Conservation (phyloP, 805 yeast species). For the Candida tallmaniae region DNA sequence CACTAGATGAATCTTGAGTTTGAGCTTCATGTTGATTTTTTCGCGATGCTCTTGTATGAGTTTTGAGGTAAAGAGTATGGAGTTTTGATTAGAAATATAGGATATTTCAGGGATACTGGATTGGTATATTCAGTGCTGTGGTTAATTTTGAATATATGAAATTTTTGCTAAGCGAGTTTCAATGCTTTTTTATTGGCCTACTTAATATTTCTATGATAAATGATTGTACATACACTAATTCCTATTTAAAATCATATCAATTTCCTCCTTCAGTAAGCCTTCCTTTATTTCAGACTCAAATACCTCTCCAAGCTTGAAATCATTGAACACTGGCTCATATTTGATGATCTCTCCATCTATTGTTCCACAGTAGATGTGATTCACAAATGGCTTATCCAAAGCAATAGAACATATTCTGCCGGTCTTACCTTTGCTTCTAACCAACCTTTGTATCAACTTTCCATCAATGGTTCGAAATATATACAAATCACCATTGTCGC, state of each 20-base stretch:
- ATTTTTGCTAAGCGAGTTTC: too few species aligned
- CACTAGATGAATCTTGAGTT: constrained; percentile 33
- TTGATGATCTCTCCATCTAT: constrained; percentile 60
- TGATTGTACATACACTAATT: too few species aligned
- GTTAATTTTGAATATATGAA: too few species aligned
- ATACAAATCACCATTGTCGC: constrained; percentile 69
- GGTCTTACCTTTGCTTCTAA: constrained; percentile 37
- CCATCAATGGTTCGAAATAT: constrained; percentile 60
- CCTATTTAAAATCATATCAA: too few species aligned
- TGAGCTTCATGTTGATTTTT: constrained; percentile 12
- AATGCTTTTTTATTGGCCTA: too few species aligned
- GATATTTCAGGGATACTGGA: too few species aligned
- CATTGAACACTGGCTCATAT: constrained; percentile 41
- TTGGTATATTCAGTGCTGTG: too few species aligned
- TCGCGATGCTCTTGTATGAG: too few species aligned
- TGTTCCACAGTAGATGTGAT: constrained; percentile 55
- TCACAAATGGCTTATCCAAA: constrained; percentile 40
- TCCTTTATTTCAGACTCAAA: neutral
- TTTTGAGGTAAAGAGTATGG: too few species aligned
- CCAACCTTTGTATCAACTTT: constrained; percentile 54
- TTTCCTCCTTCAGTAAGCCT: neutral
- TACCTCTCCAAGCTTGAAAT: neutral
- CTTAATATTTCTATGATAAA: too few species aligned
- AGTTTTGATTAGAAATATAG: too few species aligned
- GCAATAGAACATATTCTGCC: constrained; percentile 51